These are phyloP conservation scores for Euclidium syriacum DNA, from an alignment of 345 rosid species.

Conservation along the genomic window DNA sequence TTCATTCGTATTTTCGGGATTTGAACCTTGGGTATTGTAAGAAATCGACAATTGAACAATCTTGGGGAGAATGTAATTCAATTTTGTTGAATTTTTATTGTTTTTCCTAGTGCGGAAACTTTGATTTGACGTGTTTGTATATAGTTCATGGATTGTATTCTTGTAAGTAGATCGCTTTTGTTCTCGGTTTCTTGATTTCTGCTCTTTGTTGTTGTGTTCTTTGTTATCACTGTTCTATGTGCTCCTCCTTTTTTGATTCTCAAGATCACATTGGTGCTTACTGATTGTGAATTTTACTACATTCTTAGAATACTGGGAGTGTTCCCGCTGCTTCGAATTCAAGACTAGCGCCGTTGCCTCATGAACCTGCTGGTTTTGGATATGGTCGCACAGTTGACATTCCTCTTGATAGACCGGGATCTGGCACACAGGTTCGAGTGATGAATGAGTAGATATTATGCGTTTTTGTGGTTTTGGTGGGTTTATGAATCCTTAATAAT, in stretches of 20 bases:
- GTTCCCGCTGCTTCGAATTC: constrained; percentile 70
- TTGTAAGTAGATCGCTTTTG: background rate
- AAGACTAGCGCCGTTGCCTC: constrained; percentile 91
- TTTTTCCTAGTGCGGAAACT: background rate
- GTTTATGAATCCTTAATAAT: background rate
- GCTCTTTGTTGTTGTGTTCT: background rate
- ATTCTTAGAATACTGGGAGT: constrained; percentile 52
- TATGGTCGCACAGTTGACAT: constrained; percentile 77
- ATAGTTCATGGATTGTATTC: background rate
- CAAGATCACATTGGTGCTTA: background rate
- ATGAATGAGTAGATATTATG: background rate
- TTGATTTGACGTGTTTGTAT: background rate
- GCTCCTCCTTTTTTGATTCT: constrained; percentile 1
- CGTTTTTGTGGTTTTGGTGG: background rate
- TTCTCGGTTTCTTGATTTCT: background rate
- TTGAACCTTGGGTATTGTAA: background rate
- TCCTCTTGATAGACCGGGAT: constrained; percentile 69
- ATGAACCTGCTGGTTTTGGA: constrained; percentile 74
- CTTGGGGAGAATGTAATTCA: background rate
- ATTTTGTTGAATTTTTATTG: background rate
- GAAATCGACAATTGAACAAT: background rate
- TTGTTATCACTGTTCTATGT: background rate
- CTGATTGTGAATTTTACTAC: background rate
- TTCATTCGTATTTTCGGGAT: background rate
- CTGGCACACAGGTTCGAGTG: constrained; percentile 32